A percentile compares a stretch with the other conserved stretches of the same genome.
Evolutionary conservation across 169 alveolate genomes (phyloP).

Genomic region (Toxoplasma gondii): DNA sequence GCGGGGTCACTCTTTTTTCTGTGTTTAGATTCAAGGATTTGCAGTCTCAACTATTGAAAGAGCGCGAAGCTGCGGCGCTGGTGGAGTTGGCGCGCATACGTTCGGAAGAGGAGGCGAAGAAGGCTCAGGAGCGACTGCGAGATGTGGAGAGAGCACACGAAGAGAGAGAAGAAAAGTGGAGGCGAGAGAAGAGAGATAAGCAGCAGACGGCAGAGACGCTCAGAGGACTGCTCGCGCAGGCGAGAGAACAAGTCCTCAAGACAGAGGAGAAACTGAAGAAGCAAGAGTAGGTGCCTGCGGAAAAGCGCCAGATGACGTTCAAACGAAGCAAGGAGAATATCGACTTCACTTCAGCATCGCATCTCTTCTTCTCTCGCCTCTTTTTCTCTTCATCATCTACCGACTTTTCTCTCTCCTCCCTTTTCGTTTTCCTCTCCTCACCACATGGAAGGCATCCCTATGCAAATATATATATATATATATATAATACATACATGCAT

Average conservation of each 20-base stretch:
- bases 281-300: neutral
- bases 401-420: neutral
- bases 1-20: neutral
- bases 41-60: neutral
- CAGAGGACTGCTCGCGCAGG: neutral
- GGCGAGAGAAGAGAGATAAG: neutral
- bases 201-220: neutral
- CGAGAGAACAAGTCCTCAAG: neutral
- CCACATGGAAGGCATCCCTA: neutral
- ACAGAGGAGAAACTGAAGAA: neutral
- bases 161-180: neutral
- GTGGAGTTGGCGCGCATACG: neutral
- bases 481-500: neutral
- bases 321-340: neutral
- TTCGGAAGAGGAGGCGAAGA: neutral
- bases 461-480: neutral
- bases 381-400: neutral
- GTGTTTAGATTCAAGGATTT: neutral
- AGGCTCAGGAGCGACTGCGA: neutral
- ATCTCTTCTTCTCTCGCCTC: neutral
- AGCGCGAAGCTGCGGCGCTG: neutral
- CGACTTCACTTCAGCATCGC: neutral
- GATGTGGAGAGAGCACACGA: neutral
- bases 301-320: neutral
- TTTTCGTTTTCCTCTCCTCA: neutral